These are phyloP conservation scores for Aureobasidium mangrovei DNA, from an alignment of 2,329 filamentous ascomycete species.

Conservation along the genomic window DNA sequence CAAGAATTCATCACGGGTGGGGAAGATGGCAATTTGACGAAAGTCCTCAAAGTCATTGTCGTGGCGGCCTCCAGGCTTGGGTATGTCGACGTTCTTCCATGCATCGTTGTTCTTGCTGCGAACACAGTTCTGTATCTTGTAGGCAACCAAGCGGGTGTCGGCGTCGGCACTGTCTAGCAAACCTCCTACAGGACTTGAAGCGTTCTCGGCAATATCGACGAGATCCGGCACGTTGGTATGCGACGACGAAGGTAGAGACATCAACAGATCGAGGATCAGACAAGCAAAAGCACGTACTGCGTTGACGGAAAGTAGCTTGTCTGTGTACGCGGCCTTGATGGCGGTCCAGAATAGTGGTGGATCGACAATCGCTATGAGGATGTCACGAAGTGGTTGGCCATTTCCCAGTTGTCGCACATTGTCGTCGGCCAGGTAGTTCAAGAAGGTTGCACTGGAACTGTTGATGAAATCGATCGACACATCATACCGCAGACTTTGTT, in stretches of 20 bases:
- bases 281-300: neutral
- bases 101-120: neutral
- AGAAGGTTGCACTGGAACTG: neutral
- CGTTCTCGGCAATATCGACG: neutral
- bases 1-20: constrained; percentile 34
- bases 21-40: constrained; percentile 40
- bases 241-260: neutral
- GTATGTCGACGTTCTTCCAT: neutral
- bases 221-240: neutral
- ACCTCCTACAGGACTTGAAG: neutral
- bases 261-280: neutral
- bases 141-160: neutral
- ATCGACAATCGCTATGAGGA: neutral
- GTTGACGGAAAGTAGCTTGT: neutral
- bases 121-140: neutral
- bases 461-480: neutral
- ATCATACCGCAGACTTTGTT: neutral
- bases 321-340: neutral
- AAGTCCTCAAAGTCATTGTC: constrained; percentile 45
- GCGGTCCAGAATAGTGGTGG: neutral
- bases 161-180: neutral
- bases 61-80: constrained; percentile 23
- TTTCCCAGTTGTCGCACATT: neutral
- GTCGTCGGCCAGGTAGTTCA: neutral
- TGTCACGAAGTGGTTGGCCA: neutral